Evolutionary conservation across 441 rosid genomes (phyloP), one percentile per base, ranked within the genome.

Genomic region (Gossypium trilobum): DNA sequence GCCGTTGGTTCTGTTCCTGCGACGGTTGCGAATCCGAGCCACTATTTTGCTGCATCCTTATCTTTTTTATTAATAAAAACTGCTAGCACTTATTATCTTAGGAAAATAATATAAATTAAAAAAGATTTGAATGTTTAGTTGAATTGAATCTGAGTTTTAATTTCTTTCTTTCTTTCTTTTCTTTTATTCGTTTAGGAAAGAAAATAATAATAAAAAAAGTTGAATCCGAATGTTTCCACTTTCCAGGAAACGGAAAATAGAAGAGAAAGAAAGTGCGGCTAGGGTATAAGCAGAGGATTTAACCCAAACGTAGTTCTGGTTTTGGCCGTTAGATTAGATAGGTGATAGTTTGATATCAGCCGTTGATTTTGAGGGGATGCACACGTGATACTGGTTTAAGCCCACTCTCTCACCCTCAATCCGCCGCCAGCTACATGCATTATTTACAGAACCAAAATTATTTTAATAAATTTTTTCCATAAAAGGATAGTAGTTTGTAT

Each of bases 31-130:
- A 81, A 70, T 89, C 91, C 46, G 90, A 79, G 71, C 84, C 81
- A 77, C 77, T 80, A 13, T 89, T 77, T 81, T 90, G 91, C 89
- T 44, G 70, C 90, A 82, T 80, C 87, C 72, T 84, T 79, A 70
- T 78, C 66, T 44, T 22, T 39, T 54, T 27, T 27, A 27, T 27
- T 27, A 27, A 27, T 27, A 27, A 27, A 25, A 27, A 50, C 31
- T 11, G 19, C 11, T 62, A 27, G 14, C 2, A 61, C 22, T 51
- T 54, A 20, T 19, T 62, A 13, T 23, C 23, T 13, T 6, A 11
- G 29, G 17, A 33, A 64, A 0, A 44, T 7, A 55, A 8, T 22
- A n/a, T 10, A 46, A 57, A 51, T 16, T 14, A 65, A 64, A 51
- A 46, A 55, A 33, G 44, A 7, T 63, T 63, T 27, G 42, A 13